These are phyloP conservation scores for Sugiyamaella sp. DNA, from an alignment of 1,139 yeast genomes.

Conservation along the genomic window DNA sequence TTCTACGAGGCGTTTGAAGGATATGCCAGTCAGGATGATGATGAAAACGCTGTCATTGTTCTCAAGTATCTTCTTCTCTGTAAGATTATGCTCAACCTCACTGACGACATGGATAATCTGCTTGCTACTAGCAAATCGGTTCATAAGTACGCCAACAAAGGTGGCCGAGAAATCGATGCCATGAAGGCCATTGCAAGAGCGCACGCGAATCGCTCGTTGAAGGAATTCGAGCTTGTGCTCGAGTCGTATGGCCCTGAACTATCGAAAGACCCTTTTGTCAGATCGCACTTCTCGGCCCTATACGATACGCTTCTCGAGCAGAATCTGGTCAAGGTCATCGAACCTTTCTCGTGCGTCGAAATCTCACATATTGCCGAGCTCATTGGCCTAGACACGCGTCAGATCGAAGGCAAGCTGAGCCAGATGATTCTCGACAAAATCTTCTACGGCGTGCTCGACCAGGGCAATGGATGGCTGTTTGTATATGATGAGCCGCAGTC, in stretches of 20 bases:
- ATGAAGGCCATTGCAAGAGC: slow-evolving; percentile 94
- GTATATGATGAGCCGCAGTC: slow-evolving; percentile 86
- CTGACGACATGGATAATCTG: slow-evolving; percentile 81
- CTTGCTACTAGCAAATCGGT: slow-evolving; percentile 74
- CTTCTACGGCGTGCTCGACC: slow-evolving; percentile 94
- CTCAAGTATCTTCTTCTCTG: slow-evolving; percentile 90
- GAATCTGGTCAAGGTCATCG: slow-evolving; percentile 90
- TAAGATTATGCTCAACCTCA: slow-evolving; percentile 87
- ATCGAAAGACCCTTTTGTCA: slow-evolving; percentile 82
- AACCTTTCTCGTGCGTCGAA: slow-evolving; percentile 94
- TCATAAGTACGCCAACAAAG: slow-evolving; percentile 66
- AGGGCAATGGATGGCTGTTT: slow-evolving; percentile 97
- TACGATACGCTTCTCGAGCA: slow-evolving; percentile 94
- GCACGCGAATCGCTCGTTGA: slow-evolving; percentile 83
- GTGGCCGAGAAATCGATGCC: slow-evolving; percentile 66
- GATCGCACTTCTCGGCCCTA: slow-evolving; percentile 88
- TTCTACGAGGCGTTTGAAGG: slow-evolving; percentile 95
- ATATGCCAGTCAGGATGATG: slow-evolving; percentile 57
- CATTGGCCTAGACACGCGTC: slow-evolving; percentile 84
- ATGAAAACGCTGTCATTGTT: slow-evolving; percentile 70
- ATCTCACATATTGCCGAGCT: slow-evolving; percentile 83
- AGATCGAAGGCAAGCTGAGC: slow-evolving; percentile 90
- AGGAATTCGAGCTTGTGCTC: slow-evolving; percentile 84
- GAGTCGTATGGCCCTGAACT: slow-evolving; percentile 72
- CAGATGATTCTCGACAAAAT: slow-evolving; percentile 97